Percentiles rank a stretch among this genome's conserved stretches.
phyloP scores from a whole-genome alignment of 768 basidiomycete species.

The Lepiota brunneoincarnata region DNA sequence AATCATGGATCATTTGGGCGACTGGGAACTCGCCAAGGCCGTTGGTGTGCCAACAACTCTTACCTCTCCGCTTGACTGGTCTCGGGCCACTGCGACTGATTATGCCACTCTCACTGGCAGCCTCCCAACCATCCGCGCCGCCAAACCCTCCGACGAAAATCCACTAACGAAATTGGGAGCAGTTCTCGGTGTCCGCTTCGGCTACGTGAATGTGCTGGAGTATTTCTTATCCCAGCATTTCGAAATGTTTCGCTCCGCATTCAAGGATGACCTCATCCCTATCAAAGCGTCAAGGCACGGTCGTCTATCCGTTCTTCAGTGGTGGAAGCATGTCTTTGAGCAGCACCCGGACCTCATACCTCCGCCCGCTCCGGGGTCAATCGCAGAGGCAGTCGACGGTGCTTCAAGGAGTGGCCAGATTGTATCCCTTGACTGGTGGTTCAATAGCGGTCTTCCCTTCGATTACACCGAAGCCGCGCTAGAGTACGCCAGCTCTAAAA shows the following conservation, averaged over 20 bases:
- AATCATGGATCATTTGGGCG: constrained; percentile 74
- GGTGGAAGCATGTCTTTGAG: constrained; percentile 74
- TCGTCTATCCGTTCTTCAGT: constrained; percentile 66
- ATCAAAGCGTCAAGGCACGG: constrained; percentile 78
- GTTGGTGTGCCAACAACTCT: constrained; percentile 73
- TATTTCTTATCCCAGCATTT: constrained; percentile 68
- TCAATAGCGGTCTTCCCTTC: constrained; percentile 56
- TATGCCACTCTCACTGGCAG: constrained; percentile 67
- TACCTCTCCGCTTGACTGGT: constrained; percentile 67
- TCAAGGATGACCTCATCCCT: constrained; percentile 68
- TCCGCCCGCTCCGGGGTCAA: constrained; percentile 48
- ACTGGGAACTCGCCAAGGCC: constrained; percentile 83
- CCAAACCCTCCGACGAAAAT: constrained; percentile 47
- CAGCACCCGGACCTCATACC: constrained; percentile 59
- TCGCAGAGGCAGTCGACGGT: constrained; percentile 72
- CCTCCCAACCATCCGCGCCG: constrained; percentile 56
- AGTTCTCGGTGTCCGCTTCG: constrained; percentile 64
- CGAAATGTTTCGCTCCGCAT: constrained; percentile 60
- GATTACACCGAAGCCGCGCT: constrained; percentile 81
- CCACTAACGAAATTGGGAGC: constrained; percentile 73
- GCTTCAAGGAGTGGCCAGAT: constrained; percentile 79
- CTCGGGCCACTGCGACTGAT: constrained; percentile 65
- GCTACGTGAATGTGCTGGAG: constrained; percentile 72
- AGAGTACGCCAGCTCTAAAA: constrained; percentile 76
- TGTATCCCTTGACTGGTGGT: constrained; percentile 80